Evolutionary conservation across 2,329 filamentous ascomycete species (phyloP).

Genomic region (Aspergillus pseudoglaucus): DNA sequence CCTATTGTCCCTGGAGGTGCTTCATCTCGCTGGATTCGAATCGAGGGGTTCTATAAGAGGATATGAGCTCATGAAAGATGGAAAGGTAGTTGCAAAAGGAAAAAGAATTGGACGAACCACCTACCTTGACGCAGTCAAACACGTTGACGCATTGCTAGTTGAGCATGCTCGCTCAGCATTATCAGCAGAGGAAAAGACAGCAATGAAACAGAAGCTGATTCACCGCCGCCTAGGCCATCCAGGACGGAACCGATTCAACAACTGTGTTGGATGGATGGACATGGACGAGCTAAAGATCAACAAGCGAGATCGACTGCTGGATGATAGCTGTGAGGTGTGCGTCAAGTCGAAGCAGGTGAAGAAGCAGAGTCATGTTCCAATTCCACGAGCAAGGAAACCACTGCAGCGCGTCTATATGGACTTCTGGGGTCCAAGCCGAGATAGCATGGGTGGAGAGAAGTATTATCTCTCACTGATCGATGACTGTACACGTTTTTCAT

Average conservation of each 20-base stretch:
- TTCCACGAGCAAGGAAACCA: not conserved
- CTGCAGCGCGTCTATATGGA: not conserved
- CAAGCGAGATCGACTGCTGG: not conserved
- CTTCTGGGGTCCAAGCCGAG: not conserved
- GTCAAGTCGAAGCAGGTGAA: not conserved
- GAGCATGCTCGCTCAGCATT: not conserved
- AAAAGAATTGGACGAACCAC: not conserved
- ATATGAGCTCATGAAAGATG: not conserved
- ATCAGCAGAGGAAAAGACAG: not conserved
- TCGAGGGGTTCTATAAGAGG: not conserved
- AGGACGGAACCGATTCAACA: not conserved
- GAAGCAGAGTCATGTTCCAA: not conserved
- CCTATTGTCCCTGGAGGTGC: not conserved
- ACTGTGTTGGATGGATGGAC: not conserved
- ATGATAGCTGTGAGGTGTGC: not conserved
- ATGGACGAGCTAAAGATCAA: not conserved
- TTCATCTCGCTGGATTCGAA: not conserved
- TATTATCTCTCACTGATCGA: not conserved
- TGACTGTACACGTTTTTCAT: not conserved
- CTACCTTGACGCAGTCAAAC: not conserved
- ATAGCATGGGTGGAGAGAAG: not conserved
- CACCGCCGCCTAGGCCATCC: not conserved
- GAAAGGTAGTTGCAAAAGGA: not conserved
- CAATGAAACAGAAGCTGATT: not conserved
- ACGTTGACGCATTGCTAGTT: not conserved